These are phyloP conservation scores for Kodamaea restingae DNA, from an alignment of 805 yeast genomes.

Conservation along the genomic window DNA sequence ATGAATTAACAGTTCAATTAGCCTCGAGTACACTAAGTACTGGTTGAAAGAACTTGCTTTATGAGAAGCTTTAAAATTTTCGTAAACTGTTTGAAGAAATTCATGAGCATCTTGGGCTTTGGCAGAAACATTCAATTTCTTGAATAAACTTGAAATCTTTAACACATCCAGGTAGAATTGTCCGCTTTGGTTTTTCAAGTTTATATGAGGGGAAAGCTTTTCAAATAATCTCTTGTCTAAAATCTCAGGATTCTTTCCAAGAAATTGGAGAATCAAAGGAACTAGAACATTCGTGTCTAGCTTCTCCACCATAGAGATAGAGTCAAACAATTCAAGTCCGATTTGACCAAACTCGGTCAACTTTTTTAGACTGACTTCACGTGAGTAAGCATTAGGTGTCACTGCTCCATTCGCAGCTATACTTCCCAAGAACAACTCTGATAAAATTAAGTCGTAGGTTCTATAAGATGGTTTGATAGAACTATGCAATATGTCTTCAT, in stretches of 20 bases:
- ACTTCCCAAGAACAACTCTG: slow-evolving; percentile 50
- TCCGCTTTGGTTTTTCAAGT: slow-evolving; percentile 33
- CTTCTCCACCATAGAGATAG: slow-evolving; percentile 40
- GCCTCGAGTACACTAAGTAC: slow-evolving; percentile 33
- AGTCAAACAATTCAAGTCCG: slow-evolving; percentile 42
- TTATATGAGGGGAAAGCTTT: slow-evolving; percentile 13
- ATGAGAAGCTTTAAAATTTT: slow-evolving; percentile 31
- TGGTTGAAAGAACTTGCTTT: slow-evolving; percentile 25
- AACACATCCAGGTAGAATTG: slow-evolving; percentile 24
- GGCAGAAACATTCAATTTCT: slow-evolving; percentile 15
- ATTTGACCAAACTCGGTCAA: slow-evolving; percentile 41
- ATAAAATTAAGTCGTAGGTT: slow-evolving; percentile 50
- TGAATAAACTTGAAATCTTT: slow-evolving; percentile 23
- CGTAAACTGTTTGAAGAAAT: slow-evolving; percentile 24
- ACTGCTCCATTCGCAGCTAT: slow-evolving; percentile 2
- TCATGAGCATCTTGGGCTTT: slow-evolving; percentile 21
- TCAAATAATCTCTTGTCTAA: slow-evolving; percentile 17
- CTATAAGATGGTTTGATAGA: slow-evolving; percentile 51
- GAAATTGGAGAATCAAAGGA: slow-evolving; percentile 31
- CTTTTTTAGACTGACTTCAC: slow-evolving; percentile 21
- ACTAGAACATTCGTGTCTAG: slow-evolving; percentile 30
- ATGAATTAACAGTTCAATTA: slow-evolving; percentile 50
- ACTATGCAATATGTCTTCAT: slow-evolving; percentile 54
- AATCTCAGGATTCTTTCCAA: slow-evolving; percentile 26
- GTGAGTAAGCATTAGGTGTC: slow-evolving; percentile 5